A percentile compares a stretch with the other conserved stretches of the same genome.
Evolutionary conservation across 2,329 filamentous ascomycete genomes (phyloP).

Genomic region (Colletotrichum destructivum): DNA sequence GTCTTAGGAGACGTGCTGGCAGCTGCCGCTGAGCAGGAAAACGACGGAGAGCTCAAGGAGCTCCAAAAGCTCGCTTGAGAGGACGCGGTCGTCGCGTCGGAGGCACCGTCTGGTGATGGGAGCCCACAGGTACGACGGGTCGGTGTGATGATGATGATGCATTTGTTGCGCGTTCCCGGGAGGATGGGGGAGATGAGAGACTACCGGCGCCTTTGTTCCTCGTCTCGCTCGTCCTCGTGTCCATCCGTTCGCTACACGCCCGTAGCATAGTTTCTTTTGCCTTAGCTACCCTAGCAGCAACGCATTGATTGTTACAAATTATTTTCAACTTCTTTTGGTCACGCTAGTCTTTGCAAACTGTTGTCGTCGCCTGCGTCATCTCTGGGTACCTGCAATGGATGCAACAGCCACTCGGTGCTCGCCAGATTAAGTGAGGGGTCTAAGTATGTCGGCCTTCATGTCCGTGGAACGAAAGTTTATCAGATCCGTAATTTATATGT

Average conservation of each 20-base stretch:
- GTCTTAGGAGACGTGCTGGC: conserved; percentile 61
- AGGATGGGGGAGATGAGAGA: conserved; percentile 22
- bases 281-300: conserved; percentile 40
- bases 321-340: background rate
- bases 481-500: no score
- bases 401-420: no score
- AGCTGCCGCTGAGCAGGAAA: conserved; percentile 23
- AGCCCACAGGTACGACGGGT: conserved; percentile 17
- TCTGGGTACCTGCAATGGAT: background rate
- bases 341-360: background rate
- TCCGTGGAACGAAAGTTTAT: no score
- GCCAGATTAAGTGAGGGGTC: no score
- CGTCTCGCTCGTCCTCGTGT: conserved; percentile 23
- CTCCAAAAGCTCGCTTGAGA: conserved; percentile 19
- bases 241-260: conserved; percentile 30
- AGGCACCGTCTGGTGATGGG: background rate
- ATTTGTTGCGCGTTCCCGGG: conserved; percentile 27
- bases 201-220: conserved; percentile 16
- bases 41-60: conserved; percentile 20
- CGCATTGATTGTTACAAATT: conserved; percentile 27
- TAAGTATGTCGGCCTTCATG: no score
- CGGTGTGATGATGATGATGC: conserved; percentile 34
- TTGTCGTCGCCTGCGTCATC: background rate
- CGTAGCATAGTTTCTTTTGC: conserved; percentile 39
- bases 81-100: conserved; percentile 4